Base-by-base conservation (phyloP, 768 basidiomycete genomes). In the Kondoa malvinella region DNA sequence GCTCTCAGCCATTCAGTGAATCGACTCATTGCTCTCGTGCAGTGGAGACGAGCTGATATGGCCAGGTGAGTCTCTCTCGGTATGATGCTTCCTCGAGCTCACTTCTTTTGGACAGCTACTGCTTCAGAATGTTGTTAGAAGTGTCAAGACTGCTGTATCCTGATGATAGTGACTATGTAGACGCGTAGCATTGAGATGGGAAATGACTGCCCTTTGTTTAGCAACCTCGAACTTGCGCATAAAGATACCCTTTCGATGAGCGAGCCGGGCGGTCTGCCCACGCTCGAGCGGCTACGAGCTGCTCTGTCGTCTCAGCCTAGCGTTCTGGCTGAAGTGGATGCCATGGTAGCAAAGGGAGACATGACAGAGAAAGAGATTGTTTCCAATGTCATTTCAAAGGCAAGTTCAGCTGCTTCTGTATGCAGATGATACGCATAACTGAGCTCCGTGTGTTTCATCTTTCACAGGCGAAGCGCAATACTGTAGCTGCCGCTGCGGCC, bases 41-140 rank as follows among this genome's bases (percentile, higher is more conserved):
- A 70, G 58, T 75, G 74, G 74, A 56, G 74, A 34, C 70, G 70
- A 34, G 68, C 56, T 16, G 74, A 74, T 67, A 73, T 74, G 74
- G 74, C 73, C 21, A 71, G 40, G 40, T 50, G 21, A 50, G 40
- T 50, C 8, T 8, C 40, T 50, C 8, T 50, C 12, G 40, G 21
- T 50, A 50, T 50, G 40, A 8, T 50, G 40, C 8, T 50, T 8
- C 21, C 12, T 8, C 21, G 40, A 21, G 40, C 21, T 50, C 40
- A 50, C n/a, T n/a, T n/a, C n/a, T n/a, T n/a, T n/a, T n/a, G n/a
- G n/a, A n/a, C n/a, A 50, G 40, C 40, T 50, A 50, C 21, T 50
- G 40, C 40, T 50, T 50, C 40, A 8, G 40, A 21, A 21, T 50
- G 12, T 50, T 50, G 40, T 21, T 50, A 21, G 40, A 50, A 21